Evolutionary conservation across 306 rosid species (phyloP).

Genomic region (Amphicarpaea edgeworthii): DNA sequence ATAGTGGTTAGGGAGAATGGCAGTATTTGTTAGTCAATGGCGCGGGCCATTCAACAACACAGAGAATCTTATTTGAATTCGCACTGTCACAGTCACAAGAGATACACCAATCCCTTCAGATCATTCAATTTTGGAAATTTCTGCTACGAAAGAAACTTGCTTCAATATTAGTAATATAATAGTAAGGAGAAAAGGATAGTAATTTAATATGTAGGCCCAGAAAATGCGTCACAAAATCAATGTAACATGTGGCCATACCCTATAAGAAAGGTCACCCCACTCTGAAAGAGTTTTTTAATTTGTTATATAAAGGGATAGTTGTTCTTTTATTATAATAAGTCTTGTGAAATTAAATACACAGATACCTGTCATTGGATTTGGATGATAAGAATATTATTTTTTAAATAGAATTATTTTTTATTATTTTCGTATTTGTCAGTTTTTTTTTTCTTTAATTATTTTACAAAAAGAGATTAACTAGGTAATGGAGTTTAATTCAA

Average conservation of each 20-base stretch:
- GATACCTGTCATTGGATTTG: not conserved
- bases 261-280: not conserved
- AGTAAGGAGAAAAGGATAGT: too few relatives aligned
- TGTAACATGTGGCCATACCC: too few relatives aligned
- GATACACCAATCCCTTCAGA: not conserved
- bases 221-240: too few relatives aligned
- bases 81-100: not conserved
- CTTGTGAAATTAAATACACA: not conserved
- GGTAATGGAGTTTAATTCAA: not conserved
- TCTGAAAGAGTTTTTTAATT: not conserved
- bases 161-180: too few relatives aligned
- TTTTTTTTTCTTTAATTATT: too few relatives aligned
- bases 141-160: too few relatives aligned
- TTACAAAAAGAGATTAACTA: not conserved
- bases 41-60: not conserved
- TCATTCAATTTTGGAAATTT: not conserved
- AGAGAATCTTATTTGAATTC: not conserved
- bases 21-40: conserved; percentile 13
- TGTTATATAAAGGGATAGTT: not conserved
- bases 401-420: not conserved
- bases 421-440: too few relatives aligned
- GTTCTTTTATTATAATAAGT: not conserved
- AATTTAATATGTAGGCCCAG: too few relatives aligned
- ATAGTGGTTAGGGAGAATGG: not conserved
- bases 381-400: not conserved